Base-by-base conservation (phyloP, 768 basidiomycete species). In the Trichaptum fuscoviolaceum region DNA sequence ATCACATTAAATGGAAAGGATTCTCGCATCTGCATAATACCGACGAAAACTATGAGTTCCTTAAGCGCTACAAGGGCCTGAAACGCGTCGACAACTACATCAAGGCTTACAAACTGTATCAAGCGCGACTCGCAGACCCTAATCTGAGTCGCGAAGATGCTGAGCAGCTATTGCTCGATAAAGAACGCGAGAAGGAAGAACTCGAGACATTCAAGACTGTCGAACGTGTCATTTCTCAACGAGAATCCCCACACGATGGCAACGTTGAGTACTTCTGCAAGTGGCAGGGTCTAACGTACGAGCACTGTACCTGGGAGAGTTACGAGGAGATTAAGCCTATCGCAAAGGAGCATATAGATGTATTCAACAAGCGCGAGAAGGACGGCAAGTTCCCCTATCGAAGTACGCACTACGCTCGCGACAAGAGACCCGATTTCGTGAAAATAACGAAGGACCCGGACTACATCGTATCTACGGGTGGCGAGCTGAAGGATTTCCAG, bases 31-130 rank as follows among this genome's bases (percentile, higher is more conserved):
- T 99, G 18, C 97, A 99, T 81, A 98, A 99, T 74, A 99, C 97
- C n/a, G 96, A 99, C 75, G 97, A 99, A 78, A 90, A 90, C 18
- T 97, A 98, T 81, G 90, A 95, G 74, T 98, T 96, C 77, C 81
- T 99, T 67, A 98, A 96, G 77, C 87, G 91, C 26, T 99, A 91
- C 85, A 92, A 89, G 75, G 97, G 97, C 27, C 83, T 97, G 71
- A 99, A 99, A 77, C 92, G 95, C 63, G 93, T 99, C 69, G 97
- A 99, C 79, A 99, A 99, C 78, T 99, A 99, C 78, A 97, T 99
- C 85, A 96, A 96, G 75, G 85, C 86, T 35, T 92, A 91, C 79
- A 92, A 91, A 73, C 71, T 75, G 0, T 94, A 92, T 80, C 86
- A 91, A 69, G 80, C 84, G 26, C 85, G 86, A 61, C 81, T 91